phyloP scores from a whole-genome alignment of 768 basidiomycete genomes.

The Neoboletus subvelutipes region DNA sequence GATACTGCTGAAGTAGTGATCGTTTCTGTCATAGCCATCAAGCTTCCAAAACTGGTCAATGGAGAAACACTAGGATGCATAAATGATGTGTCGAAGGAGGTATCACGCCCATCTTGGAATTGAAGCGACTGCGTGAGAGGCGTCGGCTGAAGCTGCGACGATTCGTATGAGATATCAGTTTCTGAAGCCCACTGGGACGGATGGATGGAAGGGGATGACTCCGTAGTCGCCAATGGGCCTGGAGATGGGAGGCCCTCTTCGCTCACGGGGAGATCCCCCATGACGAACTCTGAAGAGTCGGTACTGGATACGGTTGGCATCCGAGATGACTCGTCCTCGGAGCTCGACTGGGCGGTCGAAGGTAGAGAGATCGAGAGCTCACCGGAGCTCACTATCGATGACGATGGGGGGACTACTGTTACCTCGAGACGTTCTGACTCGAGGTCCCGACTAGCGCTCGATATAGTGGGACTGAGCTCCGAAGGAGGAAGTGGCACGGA shows the following conservation, averaged over 20 bases:
- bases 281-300: slow-evolving; percentile 38
- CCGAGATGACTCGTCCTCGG: slow-evolving; percentile 31
- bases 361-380: slow-evolving; percentile 28
- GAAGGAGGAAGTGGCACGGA: slow-evolving; percentile 43
- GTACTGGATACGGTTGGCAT: slow-evolving; percentile 42
- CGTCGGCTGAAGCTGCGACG: slow-evolving; percentile 70
- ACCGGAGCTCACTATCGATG: slow-evolving; percentile 20
- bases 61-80: slow-evolving; percentile 58
- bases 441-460: slow-evolving; percentile 22
- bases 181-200: slow-evolving; percentile 58
- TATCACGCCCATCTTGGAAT: slow-evolving; percentile 60
- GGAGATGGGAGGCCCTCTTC: slow-evolving; percentile 34
- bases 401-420: slow-evolving; percentile 6
- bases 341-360: slow-evolving; percentile 33
- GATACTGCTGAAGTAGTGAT: slow-evolving; percentile 26
- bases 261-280: slow-evolving; percentile 29
- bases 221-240: slow-evolving; percentile 33
- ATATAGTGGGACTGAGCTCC: slow-evolving; percentile 28
- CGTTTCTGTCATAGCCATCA: slow-evolving; percentile 37
- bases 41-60: slow-evolving; percentile 30
- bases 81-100: slow-evolving; percentile 73
- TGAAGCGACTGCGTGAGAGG: slow-evolving; percentile 53
- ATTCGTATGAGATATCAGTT: slow-evolving; percentile 72
- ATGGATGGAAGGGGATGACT: slow-evolving; percentile 41
- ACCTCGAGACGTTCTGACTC: slow-evolving; percentile 20